Evolutionary conservation across 768 basidiomycete genomes (phyloP).

Genomic region (Collybia nuda): DNA sequence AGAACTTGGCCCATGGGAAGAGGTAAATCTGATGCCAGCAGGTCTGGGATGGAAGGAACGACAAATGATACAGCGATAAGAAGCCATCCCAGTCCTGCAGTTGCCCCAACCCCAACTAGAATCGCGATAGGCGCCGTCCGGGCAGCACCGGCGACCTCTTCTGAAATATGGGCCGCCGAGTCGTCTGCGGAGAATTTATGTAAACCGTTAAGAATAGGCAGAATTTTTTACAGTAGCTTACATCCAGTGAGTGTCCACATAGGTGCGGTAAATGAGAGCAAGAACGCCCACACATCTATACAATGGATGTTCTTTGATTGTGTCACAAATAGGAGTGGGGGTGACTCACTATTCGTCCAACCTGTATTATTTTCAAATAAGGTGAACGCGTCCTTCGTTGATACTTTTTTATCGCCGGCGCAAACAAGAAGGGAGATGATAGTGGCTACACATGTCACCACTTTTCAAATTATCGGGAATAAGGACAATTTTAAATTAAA

Average conservation of each 20-base stretch:
- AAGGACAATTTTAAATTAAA: conserved; percentile 7
- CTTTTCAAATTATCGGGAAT: conserved; percentile 34
- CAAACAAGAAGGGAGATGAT: conserved; percentile 59
- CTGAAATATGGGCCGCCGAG: conserved; percentile 74
- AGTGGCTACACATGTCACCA: conserved; percentile 64
- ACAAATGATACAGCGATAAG: conserved; percentile 67
- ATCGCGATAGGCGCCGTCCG: conserved; percentile 70
- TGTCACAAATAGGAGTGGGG: neutral
- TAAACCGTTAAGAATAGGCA: neutral
- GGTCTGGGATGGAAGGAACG: conserved; percentile 49
- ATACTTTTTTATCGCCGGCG: conserved; percentile 57
- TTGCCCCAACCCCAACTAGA: conserved; percentile 58
- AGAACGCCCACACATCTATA: conserved; percentile 73
- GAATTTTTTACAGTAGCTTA: conserved; percentile 27
- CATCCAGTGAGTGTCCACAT: conserved; percentile 84
- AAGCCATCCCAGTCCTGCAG: conserved; percentile 66
- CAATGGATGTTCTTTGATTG: neutral
- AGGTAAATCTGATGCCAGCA: conserved; percentile 50
- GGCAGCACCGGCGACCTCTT: conserved; percentile 67
- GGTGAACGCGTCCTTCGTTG: conserved; percentile 67
- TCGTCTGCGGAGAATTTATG: conserved; percentile 46
- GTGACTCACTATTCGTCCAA: conserved; percentile 55
- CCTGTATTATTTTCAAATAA: conserved; percentile 71
- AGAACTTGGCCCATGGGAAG: conserved; percentile 76
- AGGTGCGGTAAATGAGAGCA: conserved; percentile 69